A percentile compares a stretch with the other conserved stretches of the same genome.
Conservation (phyloP, 306 rosid species). For the Ziziphus jujuba region DNA sequence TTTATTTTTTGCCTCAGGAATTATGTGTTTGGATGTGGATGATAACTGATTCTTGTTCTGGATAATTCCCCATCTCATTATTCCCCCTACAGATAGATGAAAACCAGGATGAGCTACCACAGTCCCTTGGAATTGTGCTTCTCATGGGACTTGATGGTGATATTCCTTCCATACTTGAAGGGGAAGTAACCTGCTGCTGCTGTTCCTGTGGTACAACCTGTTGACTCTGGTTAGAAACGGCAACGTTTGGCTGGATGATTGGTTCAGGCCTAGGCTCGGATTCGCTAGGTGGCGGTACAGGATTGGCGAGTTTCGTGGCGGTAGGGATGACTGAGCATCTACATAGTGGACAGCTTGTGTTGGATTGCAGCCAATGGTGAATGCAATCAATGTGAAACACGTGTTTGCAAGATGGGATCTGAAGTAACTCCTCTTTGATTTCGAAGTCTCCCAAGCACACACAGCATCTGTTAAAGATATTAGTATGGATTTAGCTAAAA, state of each 20-base stretch:
- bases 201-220: slow-evolving; percentile 18
- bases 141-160: slow-evolving; percentile 5
- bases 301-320: slow-evolving; percentile 6
- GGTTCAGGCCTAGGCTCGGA: neutral
- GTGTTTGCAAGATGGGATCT: slow-evolving; percentile 72
- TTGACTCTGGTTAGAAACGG: slow-evolving; percentile 22
- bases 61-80: slow-evolving; percentile 4
- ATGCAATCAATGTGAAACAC: slow-evolving; percentile 80
- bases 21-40: slow-evolving; percentile 21
- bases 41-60: slow-evolving; percentile 26
- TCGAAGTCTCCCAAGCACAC: slow-evolving; percentile 84
- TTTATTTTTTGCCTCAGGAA: neutral
- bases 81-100: neutral
- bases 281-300: neutral
- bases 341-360: slow-evolving; percentile 85
- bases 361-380: slow-evolving; percentile 67
- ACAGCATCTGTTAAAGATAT: slow-evolving; percentile 56
- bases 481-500: neutral
- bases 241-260: too few relatives aligned
- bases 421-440: slow-evolving; percentile 68
- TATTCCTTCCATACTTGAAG: slow-evolving; percentile 4
- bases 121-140: neutral
- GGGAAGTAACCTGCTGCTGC: neutral
- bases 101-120: too few relatives aligned
- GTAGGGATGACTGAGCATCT: slow-evolving; percentile 61